These are phyloP conservation scores for Russula vinacea DNA, from an alignment of 768 basidiomycete genomes.

Conservation along the genomic window DNA sequence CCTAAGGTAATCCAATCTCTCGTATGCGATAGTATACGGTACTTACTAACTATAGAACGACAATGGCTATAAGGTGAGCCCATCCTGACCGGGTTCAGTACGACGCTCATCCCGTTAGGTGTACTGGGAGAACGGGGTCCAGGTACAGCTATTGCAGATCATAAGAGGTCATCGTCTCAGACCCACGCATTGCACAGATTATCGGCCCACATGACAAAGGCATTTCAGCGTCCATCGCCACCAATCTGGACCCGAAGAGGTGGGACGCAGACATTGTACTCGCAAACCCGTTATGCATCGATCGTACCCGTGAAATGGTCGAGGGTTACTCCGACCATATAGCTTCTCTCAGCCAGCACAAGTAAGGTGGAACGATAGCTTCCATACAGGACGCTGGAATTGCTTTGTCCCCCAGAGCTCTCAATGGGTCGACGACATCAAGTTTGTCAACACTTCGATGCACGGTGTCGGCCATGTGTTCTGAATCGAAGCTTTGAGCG, in stretches of 20 bases:
- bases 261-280: constrained; percentile 42
- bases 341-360: constrained; percentile 32
- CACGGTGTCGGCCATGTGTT: constrained; percentile 82
- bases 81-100: neutral
- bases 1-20: constrained; percentile 58
- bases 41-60: constrained; percentile 52
- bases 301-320: constrained; percentile 58
- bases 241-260: constrained; percentile 53
- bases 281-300: constrained; percentile 47
- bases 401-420: constrained; percentile 30
- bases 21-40: neutral
- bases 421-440: constrained; percentile 44
- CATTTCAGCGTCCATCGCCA: constrained; percentile 63
- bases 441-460: constrained; percentile 86
- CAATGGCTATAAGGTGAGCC: constrained; percentile 78
- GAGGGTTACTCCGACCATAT: constrained; percentile 53
- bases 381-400: neutral
- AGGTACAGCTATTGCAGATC: constrained; percentile 44
- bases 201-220: constrained; percentile 80
- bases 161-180: neutral
- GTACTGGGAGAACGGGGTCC: constrained; percentile 87
- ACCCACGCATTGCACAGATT: constrained; percentile 50
- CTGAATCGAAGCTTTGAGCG: constrained; percentile 51
- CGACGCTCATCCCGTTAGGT: constrained; percentile 46
- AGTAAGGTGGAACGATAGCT: constrained; percentile 10